Conservation (phyloP, 179 eudicot species). For the Spinacia oleracea region DNA sequence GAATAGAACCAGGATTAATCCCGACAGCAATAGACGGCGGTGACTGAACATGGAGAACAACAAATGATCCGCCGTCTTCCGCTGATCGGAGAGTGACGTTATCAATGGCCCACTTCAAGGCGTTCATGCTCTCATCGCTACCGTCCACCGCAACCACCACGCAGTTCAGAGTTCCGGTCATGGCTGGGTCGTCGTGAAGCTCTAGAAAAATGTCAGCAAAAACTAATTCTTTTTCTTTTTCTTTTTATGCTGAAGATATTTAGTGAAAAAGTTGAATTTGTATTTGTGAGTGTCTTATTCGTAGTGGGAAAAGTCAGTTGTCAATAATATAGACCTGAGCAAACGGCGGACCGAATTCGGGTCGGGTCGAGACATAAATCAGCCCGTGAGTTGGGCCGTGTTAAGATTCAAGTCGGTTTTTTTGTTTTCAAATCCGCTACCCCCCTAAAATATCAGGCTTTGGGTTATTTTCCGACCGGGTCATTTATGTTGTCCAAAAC, state of each 20-base stretch:
- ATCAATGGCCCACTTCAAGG: conserved; percentile 66
- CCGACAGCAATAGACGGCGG: conserved; percentile 75
- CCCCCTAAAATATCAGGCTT: too few species aligned
- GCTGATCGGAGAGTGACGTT: conserved; percentile 54
- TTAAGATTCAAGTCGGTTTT: too few species aligned
- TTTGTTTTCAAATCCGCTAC: too few species aligned
- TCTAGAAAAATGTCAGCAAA: neutral
- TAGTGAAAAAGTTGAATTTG: neutral
- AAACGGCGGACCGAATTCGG: too few species aligned
- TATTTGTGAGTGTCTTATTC: neutral
- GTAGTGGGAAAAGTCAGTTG: neutral
- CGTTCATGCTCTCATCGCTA: conserved; percentile 84
- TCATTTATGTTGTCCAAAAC: too few species aligned
- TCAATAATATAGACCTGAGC: too few species aligned
- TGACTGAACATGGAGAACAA: conserved; percentile 69
- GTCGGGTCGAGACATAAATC: too few species aligned
- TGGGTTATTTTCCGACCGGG: too few species aligned
- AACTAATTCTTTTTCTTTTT: neutral
- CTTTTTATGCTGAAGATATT: neutral
- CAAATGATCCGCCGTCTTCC: conserved; percentile 46
- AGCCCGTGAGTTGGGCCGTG: too few species aligned
- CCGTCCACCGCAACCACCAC: conserved; percentile 84
- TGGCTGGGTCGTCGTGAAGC: neutral
- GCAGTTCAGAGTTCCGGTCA: conserved; percentile 42
- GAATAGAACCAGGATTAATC: conserved; percentile 71